Conservation (phyloP, 768 basidiomycete genomes). For the Lentinula aciculospora region DNA sequence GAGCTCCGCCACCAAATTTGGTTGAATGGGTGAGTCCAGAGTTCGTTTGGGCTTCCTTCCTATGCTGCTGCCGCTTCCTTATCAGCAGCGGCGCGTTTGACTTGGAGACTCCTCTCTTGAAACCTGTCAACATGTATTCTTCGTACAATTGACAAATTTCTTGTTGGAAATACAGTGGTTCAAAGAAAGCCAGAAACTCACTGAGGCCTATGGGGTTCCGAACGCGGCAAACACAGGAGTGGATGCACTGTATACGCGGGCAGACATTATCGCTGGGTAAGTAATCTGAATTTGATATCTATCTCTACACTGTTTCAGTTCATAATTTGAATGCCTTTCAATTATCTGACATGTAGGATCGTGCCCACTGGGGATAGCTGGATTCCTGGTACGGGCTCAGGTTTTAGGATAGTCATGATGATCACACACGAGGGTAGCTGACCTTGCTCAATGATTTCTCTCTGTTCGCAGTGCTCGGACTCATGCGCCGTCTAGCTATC, state of each 20-base stretch:
- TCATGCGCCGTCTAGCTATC: neutral
- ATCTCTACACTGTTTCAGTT: too few species aligned
- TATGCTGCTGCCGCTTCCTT: too few species aligned
- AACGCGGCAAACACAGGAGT: neutral
- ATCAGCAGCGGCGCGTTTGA: too few species aligned
- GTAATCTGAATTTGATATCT: neutral
- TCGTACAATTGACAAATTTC: too few species aligned
- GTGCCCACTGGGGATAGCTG: neutral
- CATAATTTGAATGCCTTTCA: too few species aligned
- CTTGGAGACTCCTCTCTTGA: too few species aligned
- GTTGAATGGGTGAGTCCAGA: neutral
- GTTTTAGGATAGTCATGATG: neutral
- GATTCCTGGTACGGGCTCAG: neutral
- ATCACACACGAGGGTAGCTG: neutral
- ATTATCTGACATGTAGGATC: neutral
- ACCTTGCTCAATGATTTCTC: too few species aligned
- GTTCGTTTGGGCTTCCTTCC: too few species aligned
- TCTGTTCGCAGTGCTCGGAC: too few species aligned
- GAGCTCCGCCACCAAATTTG: neutral
- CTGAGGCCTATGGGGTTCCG: neutral
- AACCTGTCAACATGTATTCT: too few species aligned
- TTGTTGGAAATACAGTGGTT: too few species aligned
- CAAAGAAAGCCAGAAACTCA: neutral
- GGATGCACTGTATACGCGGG: neutral
- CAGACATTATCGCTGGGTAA: neutral